These are phyloP conservation scores for Tolypocladium album DNA, from an alignment of 2,329 filamentous ascomycete genomes.

Conservation along the genomic window DNA sequence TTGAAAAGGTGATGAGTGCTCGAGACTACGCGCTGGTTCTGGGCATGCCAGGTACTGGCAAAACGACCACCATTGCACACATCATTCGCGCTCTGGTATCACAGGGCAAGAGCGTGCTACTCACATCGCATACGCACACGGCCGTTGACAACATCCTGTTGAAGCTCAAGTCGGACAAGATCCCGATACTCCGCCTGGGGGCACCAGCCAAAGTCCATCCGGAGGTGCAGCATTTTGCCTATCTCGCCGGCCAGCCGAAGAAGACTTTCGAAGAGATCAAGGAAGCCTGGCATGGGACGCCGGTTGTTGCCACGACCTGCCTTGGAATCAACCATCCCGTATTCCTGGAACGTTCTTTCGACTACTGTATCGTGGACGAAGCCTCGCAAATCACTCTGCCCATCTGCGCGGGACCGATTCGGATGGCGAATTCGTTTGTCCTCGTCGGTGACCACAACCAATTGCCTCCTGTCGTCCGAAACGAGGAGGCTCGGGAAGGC, in stretches of 20 bases:
- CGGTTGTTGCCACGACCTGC: constrained; percentile 90
- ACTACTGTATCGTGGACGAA: constrained; percentile 98
- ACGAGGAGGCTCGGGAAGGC: constrained; percentile 74
- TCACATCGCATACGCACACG: constrained; percentile 94
- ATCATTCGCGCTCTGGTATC: constrained; percentile 85
- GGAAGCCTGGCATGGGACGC: constrained; percentile 71
- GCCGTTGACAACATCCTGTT: constrained; percentile 96
- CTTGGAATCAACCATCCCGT: constrained; percentile 82
- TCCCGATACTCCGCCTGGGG: constrained; percentile 76
- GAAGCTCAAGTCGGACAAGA: constrained; percentile 72
- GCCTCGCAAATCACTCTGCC: constrained; percentile 95
- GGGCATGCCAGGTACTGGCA: constrained; percentile 96
- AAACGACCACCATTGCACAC: constrained; percentile 95
- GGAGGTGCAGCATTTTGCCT: constrained; percentile 77
- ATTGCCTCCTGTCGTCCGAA: constrained; percentile 85
- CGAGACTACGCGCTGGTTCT: constrained; percentile 94
- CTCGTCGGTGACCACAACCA: constrained; percentile 96
- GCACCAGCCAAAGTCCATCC: constrained; percentile 77
- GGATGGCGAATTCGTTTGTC: constrained; percentile 86
- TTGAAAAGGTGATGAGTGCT: constrained; percentile 92
- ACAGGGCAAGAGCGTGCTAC: constrained; percentile 81
- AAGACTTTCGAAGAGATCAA: constrained; percentile 74
- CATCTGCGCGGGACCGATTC: constrained; percentile 86
- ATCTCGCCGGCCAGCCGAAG: constrained; percentile 63
- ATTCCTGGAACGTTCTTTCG: constrained; percentile 82